Percentiles rank a stretch among this genome's conserved stretches.
These are phyloP conservation scores for Plasmodium relictum DNA, from an alignment of 169 alveolate species.

Conservation along the genomic window DNA sequence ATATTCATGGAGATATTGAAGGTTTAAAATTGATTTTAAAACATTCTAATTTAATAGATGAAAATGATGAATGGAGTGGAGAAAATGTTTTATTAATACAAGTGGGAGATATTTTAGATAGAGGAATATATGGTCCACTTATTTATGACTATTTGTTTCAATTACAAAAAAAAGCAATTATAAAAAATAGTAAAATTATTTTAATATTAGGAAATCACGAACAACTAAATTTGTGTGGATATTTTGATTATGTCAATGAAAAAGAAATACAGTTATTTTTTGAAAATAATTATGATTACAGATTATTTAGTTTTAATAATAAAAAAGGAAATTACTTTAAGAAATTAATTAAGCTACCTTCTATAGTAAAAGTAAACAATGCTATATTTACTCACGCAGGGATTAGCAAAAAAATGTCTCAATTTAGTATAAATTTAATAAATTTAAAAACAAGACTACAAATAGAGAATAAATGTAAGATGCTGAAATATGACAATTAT, in stretches of 20 bases:
- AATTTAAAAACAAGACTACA: conserved; percentile 49
- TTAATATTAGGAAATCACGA: conserved; percentile 71
- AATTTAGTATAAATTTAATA: conserved; percentile 28
- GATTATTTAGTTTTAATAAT: conserved; percentile 18
- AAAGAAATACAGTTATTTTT: conserved; percentile 41
- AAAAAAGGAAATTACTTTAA: conserved; percentile 21
- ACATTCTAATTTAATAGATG: conserved; percentile 77
- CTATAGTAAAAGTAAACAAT: conserved; percentile 45
- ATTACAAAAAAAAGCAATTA: conserved; percentile 61
- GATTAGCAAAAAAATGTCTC: conserved; percentile 22
- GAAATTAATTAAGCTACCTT: conserved; percentile 42
- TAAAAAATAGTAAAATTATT: conserved; percentile 39
- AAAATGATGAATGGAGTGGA: conserved; percentile 79
- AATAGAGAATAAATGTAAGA: conserved; percentile 36
- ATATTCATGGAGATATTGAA: conserved; percentile 81
- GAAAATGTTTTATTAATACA: conserved; percentile 61
- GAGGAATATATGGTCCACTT: conserved; percentile 61
- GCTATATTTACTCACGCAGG: conserved; percentile 62
- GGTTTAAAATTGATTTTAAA: conserved; percentile 70
- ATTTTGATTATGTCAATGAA: conserved; percentile 46
- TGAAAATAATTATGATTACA: conserved; percentile 31
- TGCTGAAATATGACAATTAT: conserved; percentile 8
- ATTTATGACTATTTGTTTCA: conserved; percentile 45
- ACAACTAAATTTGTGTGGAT: conserved; percentile 51
- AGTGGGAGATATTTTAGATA: conserved; percentile 54